Base-by-base conservation (phyloP, 768 basidiomycete species). In the Sporobolomyces phaffii region DNA sequence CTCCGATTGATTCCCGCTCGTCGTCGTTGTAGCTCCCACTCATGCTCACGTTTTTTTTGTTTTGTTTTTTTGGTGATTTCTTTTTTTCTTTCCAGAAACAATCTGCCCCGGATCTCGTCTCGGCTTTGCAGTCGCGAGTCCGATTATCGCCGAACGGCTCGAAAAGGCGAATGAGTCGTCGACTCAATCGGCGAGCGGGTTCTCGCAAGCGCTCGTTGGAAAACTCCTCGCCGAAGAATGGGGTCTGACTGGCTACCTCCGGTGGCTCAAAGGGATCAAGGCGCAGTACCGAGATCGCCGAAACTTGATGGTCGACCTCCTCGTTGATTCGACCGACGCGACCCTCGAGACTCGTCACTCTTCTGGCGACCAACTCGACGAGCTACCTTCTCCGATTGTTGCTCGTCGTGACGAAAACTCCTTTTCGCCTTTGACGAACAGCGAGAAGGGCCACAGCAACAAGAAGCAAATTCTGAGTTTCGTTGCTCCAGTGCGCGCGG, bases 111-210 rank as follows among this genome's bases (percentile, higher is more conserved):
- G 89, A 4, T 83, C 83, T 59, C 83, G 89, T 13, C 76, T 90
- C 29, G 90, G 89, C 5, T 92, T 85, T 85, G 86, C 87, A 74
- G 90, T 88, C 3, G 86, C 86, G 73, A 86, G 84, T 72, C 85
- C 88, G 2, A 53, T 85, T 29, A 89, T 91, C 74, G 85, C 86
- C 14, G 89, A 91, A 74, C 81, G 87, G 29, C 76, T 91, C 14
- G 84, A 87, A 72, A 80, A 89, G 49, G 82, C 83, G 22, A 81
- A 82, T 22, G 90, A 91, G 78, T 84, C 83, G 0, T 81, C 82
- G 5, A 84, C 87, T 0, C 87, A 88, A 73, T 82, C 82, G 0
- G 87, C 89, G 11, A 85, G 83, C 65, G 90, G 89, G 6, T 86
- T 90, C 72, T 80, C 81, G 44, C 87, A 88, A 71, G 80, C 85